Percentiles rank a stretch among this genome's conserved stretches.
phyloP scores from a whole-genome alignment of 768 basidiomycete species.

The Bullera alba region DNA sequence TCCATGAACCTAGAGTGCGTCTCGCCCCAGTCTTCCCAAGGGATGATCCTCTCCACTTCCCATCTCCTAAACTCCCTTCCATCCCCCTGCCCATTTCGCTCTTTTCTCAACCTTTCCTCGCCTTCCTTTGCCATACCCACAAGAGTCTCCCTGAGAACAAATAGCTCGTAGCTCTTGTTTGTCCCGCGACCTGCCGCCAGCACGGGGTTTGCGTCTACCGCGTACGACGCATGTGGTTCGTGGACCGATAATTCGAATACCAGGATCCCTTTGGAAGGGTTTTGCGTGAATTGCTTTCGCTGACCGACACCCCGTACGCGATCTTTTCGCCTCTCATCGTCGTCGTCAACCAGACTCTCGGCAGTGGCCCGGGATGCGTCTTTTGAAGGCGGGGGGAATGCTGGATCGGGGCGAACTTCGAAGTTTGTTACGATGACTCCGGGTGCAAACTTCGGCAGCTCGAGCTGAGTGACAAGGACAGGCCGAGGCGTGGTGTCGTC shows the following conservation, averaged over 20 bases:
- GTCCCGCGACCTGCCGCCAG: not conserved
- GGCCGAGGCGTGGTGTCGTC: conserved; percentile 35
- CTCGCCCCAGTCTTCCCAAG: conserved; percentile 36
- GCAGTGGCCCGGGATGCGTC: conserved; percentile 2
- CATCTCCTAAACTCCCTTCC: conserved; percentile 8
- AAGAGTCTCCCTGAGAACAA: conserved; percentile 30
- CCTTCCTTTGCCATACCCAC: conserved; percentile 22
- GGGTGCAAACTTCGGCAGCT: conserved; percentile 24
- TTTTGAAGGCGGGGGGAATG: conserved; percentile 17
- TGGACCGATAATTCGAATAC: conserved; percentile 29
- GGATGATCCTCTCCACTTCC: conserved; percentile 13
- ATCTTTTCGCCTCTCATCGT: too few species aligned
- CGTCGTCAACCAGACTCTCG: too few species aligned
- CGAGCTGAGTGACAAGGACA: conserved; percentile 25
- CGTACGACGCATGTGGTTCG: conserved; percentile 15
- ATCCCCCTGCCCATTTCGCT: conserved; percentile 4
- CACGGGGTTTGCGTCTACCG: not conserved
- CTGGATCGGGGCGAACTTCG: conserved; percentile 36
- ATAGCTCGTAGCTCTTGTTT: conserved; percentile 27
- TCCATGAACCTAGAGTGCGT: conserved; percentile 23
- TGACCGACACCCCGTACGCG: conserved; percentile 4
- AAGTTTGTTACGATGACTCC: conserved; percentile 19
- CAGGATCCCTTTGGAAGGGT: conserved; percentile 29
- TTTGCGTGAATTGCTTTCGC: conserved; percentile 31
- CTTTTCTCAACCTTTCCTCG: conserved; percentile 17